Conservation (phyloP, 2,329 filamentous ascomycete genomes). For the Calonectria honghensis region DNA sequence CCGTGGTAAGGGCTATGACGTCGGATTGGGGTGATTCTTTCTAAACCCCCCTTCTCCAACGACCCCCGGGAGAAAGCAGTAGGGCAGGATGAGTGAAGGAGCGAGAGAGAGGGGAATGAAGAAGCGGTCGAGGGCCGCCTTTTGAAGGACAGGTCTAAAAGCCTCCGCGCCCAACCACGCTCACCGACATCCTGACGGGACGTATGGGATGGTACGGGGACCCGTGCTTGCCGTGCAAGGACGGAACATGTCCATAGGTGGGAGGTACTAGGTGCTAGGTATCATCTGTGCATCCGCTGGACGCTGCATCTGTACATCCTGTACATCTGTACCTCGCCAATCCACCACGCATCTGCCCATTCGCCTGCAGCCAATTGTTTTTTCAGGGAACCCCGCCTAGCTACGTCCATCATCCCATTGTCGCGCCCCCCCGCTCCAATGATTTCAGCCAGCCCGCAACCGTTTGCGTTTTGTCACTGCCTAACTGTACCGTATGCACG, state of each 20-base stretch:
- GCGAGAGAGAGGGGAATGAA: conserved; percentile 34
- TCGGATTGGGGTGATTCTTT: conserved; percentile 26
- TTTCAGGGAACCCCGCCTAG: conserved; percentile 9
- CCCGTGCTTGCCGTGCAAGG: conserved; percentile 27
- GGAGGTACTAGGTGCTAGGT: conserved; percentile 7
- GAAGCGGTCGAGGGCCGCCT: conserved; percentile 43
- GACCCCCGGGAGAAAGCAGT: conserved; percentile 21
- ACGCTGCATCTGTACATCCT: neutral
- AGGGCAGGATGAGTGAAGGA: conserved; percentile 22
- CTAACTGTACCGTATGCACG: conserved; percentile 52
- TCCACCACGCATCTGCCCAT: conserved; percentile 25
- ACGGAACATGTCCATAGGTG: conserved; percentile 18
- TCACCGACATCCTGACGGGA: conserved; percentile 36
- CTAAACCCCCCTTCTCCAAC: conserved; percentile 49
- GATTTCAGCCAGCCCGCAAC: conserved; percentile 26
- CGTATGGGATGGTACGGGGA: conserved; percentile 28
- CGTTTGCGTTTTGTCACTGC: conserved; percentile 18
- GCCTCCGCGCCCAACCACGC: conserved; percentile 36
- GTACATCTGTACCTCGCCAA: conserved; percentile 14
- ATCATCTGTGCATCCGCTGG: conserved; percentile 26
- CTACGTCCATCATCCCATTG: conserved; percentile 26
- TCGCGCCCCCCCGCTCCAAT: conserved; percentile 21
- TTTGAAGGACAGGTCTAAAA: conserved; percentile 32
- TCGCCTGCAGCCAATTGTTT: conserved; percentile 12
- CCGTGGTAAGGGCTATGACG: conserved; percentile 19